These are phyloP conservation scores for Talaromyces liani DNA, from an alignment of 495 filamentous ascomycete species.

Conservation along the genomic window DNA sequence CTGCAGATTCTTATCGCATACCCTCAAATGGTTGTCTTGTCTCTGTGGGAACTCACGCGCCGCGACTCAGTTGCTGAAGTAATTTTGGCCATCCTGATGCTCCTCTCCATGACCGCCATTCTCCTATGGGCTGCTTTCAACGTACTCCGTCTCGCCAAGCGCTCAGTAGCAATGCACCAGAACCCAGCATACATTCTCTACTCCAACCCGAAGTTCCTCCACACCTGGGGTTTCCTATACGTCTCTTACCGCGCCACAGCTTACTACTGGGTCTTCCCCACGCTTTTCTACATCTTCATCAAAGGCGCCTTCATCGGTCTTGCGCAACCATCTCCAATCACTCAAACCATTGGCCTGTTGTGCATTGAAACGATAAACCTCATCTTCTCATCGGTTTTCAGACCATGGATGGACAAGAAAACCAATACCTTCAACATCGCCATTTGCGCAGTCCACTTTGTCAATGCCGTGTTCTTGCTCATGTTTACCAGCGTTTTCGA, in stretches of 20 bases:
- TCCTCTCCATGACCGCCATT: conserved; percentile 64
- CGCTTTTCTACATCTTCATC: conserved; percentile 62
- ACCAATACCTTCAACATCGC: conserved; percentile 86
- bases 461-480: conserved; percentile 69
- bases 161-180: conserved; percentile 73
- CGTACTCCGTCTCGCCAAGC: conserved; percentile 69
- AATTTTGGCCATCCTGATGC: conserved; percentile 72
- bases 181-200: conserved; percentile 87
- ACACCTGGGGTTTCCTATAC: conserved; percentile 90
- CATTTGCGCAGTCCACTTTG: conserved; percentile 70
- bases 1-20: conserved; percentile 67
- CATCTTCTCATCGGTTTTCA: conserved; percentile 61
- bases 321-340: conserved; percentile 52
- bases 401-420: conserved; percentile 94
- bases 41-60: conserved; percentile 77
- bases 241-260: conserved; percentile 86
- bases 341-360: conserved; percentile 68
- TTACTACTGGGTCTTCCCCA: conserved; percentile 79
- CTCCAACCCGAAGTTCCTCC: conserved; percentile 73
- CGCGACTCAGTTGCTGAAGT: conserved; percentile 71
- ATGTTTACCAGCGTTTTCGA: conserved; percentile 64
- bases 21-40: conserved; percentile 74
- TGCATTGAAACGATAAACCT: conserved; percentile 67
- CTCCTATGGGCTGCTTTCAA: conserved; percentile 71
- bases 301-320: conserved; percentile 80